A percentile compares a stretch with the other conserved stretches of the same genome.
Evolutionary conservation across 1,284 basidiomycete species (phyloP).

Genomic region (Ceratobasidium sp.): DNA sequence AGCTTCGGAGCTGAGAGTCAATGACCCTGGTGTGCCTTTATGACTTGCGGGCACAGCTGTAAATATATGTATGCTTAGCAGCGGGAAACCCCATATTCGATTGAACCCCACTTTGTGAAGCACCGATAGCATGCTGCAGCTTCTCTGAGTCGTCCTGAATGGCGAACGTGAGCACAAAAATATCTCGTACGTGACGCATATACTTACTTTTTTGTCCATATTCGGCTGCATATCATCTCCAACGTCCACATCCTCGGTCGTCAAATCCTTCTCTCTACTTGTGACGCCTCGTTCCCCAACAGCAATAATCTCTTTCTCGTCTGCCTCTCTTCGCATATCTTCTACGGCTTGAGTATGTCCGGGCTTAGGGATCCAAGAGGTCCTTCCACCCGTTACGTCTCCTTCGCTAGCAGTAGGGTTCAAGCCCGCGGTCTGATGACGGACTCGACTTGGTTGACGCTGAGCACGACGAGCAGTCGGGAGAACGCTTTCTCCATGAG

Average conservation of each 20-base stretch:
- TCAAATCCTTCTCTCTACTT: not conserved
- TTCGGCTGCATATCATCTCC: not conserved
- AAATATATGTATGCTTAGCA: constrained; percentile 33
- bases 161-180: no score
- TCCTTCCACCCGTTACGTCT: not conserved
- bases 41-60: constrained; percentile 74
- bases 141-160: constrained; percentile 19
- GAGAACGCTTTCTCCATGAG: constrained; percentile 65
- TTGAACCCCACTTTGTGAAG: constrained; percentile 30
- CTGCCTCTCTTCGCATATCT: constrained; percentile 26
- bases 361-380: not conserved
- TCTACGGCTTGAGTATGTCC: constrained; percentile 12
- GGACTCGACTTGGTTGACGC: constrained; percentile 26
- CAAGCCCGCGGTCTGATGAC: constrained; percentile 27
- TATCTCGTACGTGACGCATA: not conserved
- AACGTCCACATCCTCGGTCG: not conserved
- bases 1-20: constrained; percentile 66
- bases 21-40: constrained; percentile 67
- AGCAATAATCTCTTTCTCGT: constrained; percentile 26
- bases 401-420: constrained; percentile 1
- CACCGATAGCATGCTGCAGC: constrained; percentile 23
- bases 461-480: constrained; percentile 49
- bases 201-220: constrained; percentile 16
- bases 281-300: constrained; percentile 18
- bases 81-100: not conserved